phyloP scores from a whole-genome alignment of 2,329 filamentous ascomycete species.

The Fusarium ambrosium region DNA sequence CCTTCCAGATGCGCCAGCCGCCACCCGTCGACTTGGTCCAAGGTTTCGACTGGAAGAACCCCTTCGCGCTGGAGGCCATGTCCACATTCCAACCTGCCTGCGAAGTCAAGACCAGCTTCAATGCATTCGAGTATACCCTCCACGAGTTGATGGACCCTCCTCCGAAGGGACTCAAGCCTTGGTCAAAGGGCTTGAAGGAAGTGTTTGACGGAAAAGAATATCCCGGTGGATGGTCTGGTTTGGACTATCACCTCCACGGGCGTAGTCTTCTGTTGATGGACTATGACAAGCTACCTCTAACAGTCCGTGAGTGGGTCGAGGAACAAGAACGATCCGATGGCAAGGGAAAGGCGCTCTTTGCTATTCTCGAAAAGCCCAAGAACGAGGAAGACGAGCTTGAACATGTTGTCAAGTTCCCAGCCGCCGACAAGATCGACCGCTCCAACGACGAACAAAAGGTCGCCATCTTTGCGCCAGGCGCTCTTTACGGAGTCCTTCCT shows the following conservation, averaged over 20 bases:
- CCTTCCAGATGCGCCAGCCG: conserved; percentile 47
- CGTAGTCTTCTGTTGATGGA: conserved; percentile 63
- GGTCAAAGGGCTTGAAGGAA: conserved; percentile 56
- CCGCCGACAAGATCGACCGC: conserved; percentile 46
- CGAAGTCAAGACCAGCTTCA: conserved; percentile 52
- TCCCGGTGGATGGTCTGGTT: conserved; percentile 66
- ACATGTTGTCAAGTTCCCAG: conserved; percentile 51
- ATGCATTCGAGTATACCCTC: conserved; percentile 58
- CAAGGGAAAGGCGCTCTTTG: conserved; percentile 56
- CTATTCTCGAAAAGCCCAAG: conserved; percentile 56
- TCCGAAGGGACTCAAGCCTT: conserved; percentile 57
- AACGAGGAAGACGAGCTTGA: conserved; percentile 56
- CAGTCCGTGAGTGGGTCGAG: conserved; percentile 64
- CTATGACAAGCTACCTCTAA: conserved; percentile 58
- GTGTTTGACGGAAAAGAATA: conserved; percentile 59
- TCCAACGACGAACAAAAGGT: conserved; percentile 52
- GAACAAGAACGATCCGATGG: conserved; percentile 54
- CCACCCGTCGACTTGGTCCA: conserved; percentile 52
- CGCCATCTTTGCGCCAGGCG: conserved; percentile 67
- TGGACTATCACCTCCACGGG: conserved; percentile 65
- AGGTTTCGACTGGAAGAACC: conserved; percentile 58
- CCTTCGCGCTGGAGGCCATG: conserved; percentile 51
- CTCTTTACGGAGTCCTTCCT: conserved; percentile 63
- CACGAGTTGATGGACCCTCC: conserved; percentile 56
- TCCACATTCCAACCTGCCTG: conserved; percentile 53